These are phyloP conservation scores for Zymoseptoria ardabiliae DNA, from an alignment of 2,329 filamentous ascomycete species.

Conservation along the genomic window DNA sequence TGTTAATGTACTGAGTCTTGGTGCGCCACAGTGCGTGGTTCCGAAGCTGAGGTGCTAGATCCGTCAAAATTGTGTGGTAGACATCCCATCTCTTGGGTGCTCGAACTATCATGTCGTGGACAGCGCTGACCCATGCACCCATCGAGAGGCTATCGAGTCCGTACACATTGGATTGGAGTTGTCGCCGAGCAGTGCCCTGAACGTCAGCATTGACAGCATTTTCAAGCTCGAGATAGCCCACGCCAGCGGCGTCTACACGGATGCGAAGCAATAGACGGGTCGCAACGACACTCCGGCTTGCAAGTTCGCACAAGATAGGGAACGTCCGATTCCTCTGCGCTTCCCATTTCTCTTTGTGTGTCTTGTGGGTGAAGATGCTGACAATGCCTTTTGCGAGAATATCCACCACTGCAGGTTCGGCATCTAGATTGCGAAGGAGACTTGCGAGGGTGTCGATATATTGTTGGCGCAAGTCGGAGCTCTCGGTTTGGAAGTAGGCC, in stretches of 20 bases:
- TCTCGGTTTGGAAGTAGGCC: slow-evolving; percentile 16
- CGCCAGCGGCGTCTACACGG: slow-evolving; percentile 15
- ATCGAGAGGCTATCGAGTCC: slow-evolving; percentile 13
- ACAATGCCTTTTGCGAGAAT: slow-evolving; percentile 16
- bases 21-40: slow-evolving; percentile 80
- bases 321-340: slow-evolving; percentile 19
- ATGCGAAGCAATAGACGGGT: slow-evolving; percentile 15
- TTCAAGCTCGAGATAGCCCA: slow-evolving; percentile 14
- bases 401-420: slow-evolving; percentile 8
- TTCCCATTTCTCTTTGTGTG: slow-evolving; percentile 20
- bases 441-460: slow-evolving; percentile 13
- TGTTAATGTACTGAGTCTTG: slow-evolving; percentile 66
- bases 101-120: slow-evolving; percentile 11
- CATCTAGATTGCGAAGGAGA: slow-evolving; percentile 7
- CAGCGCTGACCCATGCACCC: slow-evolving; percentile 11
- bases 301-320: slow-evolving; percentile 15
- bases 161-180: slow-evolving; percentile 6
- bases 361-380: slow-evolving; percentile 18
- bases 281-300: slow-evolving; percentile 14
- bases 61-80: slow-evolving; percentile 81
- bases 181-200: background rate
- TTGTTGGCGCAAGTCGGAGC: slow-evolving; percentile 9
- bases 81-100: slow-evolving; percentile 15
- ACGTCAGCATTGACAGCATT: background rate
- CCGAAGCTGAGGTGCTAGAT: slow-evolving; percentile 77